Evolutionary conservation across 345 rosid genomes (phyloP), one percentile per base, ranked within the genome.

Genomic region (Eucalyptus paniculata): DNA sequence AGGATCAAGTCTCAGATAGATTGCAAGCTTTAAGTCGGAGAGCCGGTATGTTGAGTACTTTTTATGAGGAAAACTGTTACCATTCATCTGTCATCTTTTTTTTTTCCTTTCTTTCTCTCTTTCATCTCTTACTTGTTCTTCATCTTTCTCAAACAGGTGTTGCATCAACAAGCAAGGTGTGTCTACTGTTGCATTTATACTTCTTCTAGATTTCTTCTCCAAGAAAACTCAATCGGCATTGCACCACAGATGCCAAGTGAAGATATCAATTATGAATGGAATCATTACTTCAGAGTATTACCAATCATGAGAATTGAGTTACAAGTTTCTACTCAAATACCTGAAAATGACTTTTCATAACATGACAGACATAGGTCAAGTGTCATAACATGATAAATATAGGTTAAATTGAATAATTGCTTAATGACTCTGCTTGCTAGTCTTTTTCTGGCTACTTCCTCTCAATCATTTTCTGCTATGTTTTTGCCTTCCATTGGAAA

Each of bases 1-100:
- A 97, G 92, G 92, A 92, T 88, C 97, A 97, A 91, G 98, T 97
- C 72, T 93, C 98, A 4, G 99, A 96, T 69, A 96, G 99, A 90
- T 92, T 97, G 89, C 98, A 94, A 93, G 94, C 91, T 91, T 88
- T 97, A 62, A 87, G 92, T 91, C 92, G 90, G 89, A 94, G 99
- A 83, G 89, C 97, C 87, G 97, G 99, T 96, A 88, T 83, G 82
- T 86, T 28, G 58, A 56, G 45, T 49, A 26, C 45, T 9, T 47
- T 56, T 2, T 40, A 37, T n/a, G 50, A 50, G 60, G 85, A 77
- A 26, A 77, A 77, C 85, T 24, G 30, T 28, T 26, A 1, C 37
- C 24, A 80, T 81, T 51, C 28, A 14, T 88, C 44, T 51, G 45
- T 50, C 32, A 12, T 53, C 1, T 53, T 19, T 21, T 51, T 17